Evolutionary conservation across 352 stramenopile species (phyloP), one percentile per base, ranked within the genome.

Genomic region (Phytopythium montanum): DNA sequence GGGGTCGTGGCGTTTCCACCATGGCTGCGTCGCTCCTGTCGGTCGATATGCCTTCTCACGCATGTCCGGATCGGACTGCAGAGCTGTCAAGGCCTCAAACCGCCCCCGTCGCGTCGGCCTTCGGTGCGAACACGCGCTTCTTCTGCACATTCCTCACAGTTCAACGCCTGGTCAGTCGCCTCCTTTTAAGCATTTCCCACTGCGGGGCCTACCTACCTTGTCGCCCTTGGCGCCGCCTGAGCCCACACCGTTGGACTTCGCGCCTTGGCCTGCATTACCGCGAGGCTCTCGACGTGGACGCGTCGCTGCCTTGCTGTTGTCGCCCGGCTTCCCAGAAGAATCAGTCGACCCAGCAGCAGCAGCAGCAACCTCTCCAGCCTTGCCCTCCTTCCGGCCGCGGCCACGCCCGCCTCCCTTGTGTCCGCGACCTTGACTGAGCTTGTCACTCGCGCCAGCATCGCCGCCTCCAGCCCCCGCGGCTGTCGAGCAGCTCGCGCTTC

Each of bases 81-180:
- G 26, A 14, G 48, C 48, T 21, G 45, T 3, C 23, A 61, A 60
- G 58, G 66, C 6, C 44, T 50, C 44, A 50, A 18, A 50, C 44
- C 10, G 44, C 23, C 44, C 44, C 44, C 2, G 44, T 79, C 52
- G 71, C 46, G 52, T 75, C 77, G 10, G 48, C 26, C 59, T 90
- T 90, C 14, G 77, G 77, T 14, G 70, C 73, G 64, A 88, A 90
- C 21, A 82, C 69, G 53, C 85, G 87, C 61, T 79, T 85, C 61
- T 87, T 86, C 80, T 86, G 23, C 7, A 49, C n/a, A 62, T 5
- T 12, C 26, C 57, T n/a, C 21, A 36, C 9, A 1, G 18, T 10
- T n/a, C n/a, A 46, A 38, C 42, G 26, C 56, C 19, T n/a, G 19
- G 41, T 28, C 19, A 48, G 41, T 25, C 39, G n/a, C n/a, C n/a